Evolutionary conservation across 2,329 filamentous ascomycete species (phyloP).

Genomic region (Botrytis deweyae): DNA sequence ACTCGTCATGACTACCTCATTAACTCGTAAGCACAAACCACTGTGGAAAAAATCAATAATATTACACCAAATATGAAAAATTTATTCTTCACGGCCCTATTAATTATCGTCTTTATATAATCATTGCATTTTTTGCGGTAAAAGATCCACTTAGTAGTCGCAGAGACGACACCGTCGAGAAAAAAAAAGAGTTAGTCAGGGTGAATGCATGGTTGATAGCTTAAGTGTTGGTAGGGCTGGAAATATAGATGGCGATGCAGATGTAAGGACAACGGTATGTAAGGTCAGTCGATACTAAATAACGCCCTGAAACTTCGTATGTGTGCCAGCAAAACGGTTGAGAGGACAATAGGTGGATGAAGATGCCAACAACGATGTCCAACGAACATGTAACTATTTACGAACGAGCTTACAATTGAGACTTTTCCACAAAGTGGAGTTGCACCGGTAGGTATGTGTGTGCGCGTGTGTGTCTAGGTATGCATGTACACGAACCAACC

Average conservation of each 20-base stretch:
- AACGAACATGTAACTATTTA: conserved; percentile 6
- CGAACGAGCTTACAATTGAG: neutral
- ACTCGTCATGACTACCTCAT: neutral
- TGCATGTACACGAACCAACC: neutral
- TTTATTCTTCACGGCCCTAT: conserved; percentile 6
- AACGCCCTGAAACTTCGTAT: neutral
- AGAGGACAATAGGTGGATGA: neutral
- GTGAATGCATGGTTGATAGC: neutral
- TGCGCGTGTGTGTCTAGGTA: neutral
- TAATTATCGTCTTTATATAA: conserved; percentile 19
- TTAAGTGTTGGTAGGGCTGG: conserved; percentile 19
- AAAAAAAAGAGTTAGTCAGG: neutral
- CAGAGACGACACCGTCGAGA: neutral
- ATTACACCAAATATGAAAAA: neutral
- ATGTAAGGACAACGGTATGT: neutral
- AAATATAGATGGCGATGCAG: neutral
- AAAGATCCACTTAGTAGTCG: neutral
- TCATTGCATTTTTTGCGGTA: neutral
- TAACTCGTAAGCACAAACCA: neutral
- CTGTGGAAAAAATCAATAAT: neutral
- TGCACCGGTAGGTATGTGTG: neutral
- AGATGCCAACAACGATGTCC: neutral
- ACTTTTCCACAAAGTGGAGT: neutral
- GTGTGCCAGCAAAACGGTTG: conserved; percentile 2
- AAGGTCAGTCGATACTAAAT: neutral